phyloP scores from a whole-genome alignment of 2,329 filamentous ascomycete species.

The Aspergillus versicolor region DNA sequence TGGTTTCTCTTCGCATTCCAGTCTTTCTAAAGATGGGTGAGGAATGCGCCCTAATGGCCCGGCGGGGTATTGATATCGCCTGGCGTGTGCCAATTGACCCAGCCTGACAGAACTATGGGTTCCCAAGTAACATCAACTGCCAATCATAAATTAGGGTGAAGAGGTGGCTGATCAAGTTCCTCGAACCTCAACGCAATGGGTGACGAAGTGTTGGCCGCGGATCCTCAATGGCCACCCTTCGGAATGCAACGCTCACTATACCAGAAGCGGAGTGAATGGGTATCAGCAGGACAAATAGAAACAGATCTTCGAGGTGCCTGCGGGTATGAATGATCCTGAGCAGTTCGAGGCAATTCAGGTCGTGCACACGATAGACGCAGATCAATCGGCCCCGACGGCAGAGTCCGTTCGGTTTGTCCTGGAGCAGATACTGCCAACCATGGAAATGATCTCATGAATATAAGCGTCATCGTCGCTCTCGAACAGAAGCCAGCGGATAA shows the following conservation, averaged over 20 bases:
- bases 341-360: constrained; percentile 1
- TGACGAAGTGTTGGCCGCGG: constrained; percentile 17
- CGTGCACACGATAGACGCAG: constrained; percentile 10
- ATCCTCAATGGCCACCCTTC: constrained; percentile 30
- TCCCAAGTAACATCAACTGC: constrained; percentile 14
- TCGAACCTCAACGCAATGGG: constrained; percentile 20
- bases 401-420: constrained; percentile 7
- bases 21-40: constrained; percentile 30
- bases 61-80: constrained; percentile 21
- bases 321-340: constrained; percentile 15
- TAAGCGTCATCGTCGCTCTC: constrained; percentile 36
- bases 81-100: constrained; percentile 25
- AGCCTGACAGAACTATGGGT: constrained; percentile 18
- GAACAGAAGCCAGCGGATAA: constrained; percentile 18
- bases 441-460: constrained; percentile 20
- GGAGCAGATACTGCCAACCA: background rate
- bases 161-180: constrained; percentile 27
- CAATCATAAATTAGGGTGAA: constrained; percentile 24
- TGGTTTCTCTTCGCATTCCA: constrained; percentile 38
- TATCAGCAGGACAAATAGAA: constrained; percentile 25
- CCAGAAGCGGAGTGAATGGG: constrained; percentile 29
- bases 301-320: constrained; percentile 19
- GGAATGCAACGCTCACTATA: constrained; percentile 38
- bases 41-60: constrained; percentile 32
- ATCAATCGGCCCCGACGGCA: constrained; percentile 9